Evolutionary conservation across 2,329 filamentous ascomycete species (phyloP), one percentile per base, ranked within the genome.

Genomic region (Xylaria sp.): DNA sequence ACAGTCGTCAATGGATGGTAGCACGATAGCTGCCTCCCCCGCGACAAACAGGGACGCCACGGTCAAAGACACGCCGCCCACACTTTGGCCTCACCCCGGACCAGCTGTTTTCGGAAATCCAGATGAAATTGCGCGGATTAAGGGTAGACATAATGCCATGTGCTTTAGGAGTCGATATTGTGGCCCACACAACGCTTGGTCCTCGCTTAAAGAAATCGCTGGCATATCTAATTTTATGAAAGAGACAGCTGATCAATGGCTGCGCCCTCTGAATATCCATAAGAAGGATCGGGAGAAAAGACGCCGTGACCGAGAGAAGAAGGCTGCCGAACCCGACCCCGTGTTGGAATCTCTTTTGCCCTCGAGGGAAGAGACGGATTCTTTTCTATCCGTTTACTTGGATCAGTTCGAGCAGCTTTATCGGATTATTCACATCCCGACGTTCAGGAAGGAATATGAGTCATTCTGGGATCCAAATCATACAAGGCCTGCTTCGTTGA

Each of bases 201-300:
- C 88, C 79, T 87, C 88, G 12, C 87, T 89, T 74, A 84, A 85
- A 59, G 86, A 89, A 67, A 80, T 84, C 70, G 73, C 85, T 2
- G 87, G 88, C 2, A 81, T 90, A 55, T 86, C 83, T 55, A 85
- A 86, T 15, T 89, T 89, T 67, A 89, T 90, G 88, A 86, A 85
- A 71, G 87, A 89, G 79, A 89, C 87, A 0, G 86, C 87, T 10
- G 86, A 89, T 62, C 86, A 89, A 75, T 89, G 87, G 86, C 82
- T 90, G 64, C 83, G 85, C 61, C 87, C 88, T 8, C 83, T 89
- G 54, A 86, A 87, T 46, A 82, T 88, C 31, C 85, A 87, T 43
- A 77, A 82, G 71, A 89, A 89, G 78, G 86, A 89, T 73, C 84
- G 87, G 59, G 82, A 82, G 74, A 84, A 85, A 73, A 82, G 86